Evolutionary conservation across 2,329 filamentous ascomycete genomes (phyloP), one percentile per base, ranked within the genome.

Genomic region (Fusarium pseudonygamai): DNA sequence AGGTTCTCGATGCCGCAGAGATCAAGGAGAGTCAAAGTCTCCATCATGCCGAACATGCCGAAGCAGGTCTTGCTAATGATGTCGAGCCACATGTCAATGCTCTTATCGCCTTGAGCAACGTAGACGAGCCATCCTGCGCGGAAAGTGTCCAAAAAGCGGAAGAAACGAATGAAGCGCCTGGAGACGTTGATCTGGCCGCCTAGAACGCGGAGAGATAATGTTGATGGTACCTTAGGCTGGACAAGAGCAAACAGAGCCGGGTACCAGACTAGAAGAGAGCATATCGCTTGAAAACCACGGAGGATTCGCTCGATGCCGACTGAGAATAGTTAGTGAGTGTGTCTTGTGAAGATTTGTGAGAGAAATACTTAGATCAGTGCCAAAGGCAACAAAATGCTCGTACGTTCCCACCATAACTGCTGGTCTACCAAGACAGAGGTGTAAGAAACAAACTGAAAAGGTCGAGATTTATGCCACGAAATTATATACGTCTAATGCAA

Each of bases 21-120:
- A 82, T 92, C 85, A 68, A 90, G 84, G 53, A 93, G 86, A 0
- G 90, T 92, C 45, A 86, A 79, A 69, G 89, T 87, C 82, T 95
- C 93, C 66, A 93, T 83, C 28, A 93, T 82, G 62, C 92, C 87
- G 78, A 93, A 94, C 66, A 92, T 82, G 53, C 91, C 92, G 57
- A 91, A 85, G 75, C 90, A 90, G 12, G 87, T 87, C 81, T 86
- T 88, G 56, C 87, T 86, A 22, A 87, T 81, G 10, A 91, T 82
- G 42, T 90, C 88, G 6, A 93, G 82, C 82, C 82, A 87, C 32
- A 75, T 79, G 57, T 83, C 85, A 40, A 82, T 67, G 37, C 72
- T 69, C 43, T 77, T 78, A 15, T 77, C 76, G 15, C 72, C 64
- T 7, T 80, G 57, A 10, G 79, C 55, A 8, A 66, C 46, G 74